Conservation (phyloP, 2,329 filamentous ascomycete genomes). For the Ceratocystis variospora region DNA sequence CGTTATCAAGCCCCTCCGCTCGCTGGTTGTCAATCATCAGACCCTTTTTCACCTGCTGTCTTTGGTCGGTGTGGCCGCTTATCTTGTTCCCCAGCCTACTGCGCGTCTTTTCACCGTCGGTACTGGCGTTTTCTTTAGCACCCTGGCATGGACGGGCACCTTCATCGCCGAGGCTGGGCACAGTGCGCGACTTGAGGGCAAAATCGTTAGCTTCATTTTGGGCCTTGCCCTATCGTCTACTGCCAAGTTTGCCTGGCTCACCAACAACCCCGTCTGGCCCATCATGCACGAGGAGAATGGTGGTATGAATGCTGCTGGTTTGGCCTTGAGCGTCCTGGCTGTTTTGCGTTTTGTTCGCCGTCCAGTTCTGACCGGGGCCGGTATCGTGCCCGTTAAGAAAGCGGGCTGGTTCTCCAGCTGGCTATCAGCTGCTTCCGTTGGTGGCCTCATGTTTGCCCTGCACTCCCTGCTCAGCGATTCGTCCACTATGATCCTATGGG, state of each 20-base stretch:
- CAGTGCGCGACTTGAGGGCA: constrained; percentile 62
- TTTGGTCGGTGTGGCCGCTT: constrained; percentile 65
- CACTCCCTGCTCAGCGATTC: constrained; percentile 92
- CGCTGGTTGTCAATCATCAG: constrained; percentile 52
- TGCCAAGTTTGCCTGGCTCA: constrained; percentile 83
- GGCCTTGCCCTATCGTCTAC: constrained; percentile 76
- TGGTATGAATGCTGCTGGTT: constrained; percentile 77
- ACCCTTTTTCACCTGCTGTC: constrained; percentile 63
- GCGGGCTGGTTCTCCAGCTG: constrained; percentile 38
- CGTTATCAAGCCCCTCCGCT: constrained; percentile 53
- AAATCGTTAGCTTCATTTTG: constrained; percentile 64
- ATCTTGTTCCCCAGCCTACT: constrained; percentile 57
- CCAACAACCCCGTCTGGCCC: constrained; percentile 95
- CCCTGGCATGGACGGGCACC: constrained; percentile 70
- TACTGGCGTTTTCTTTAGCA: constrained; percentile 67
- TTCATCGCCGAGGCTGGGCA: constrained; percentile 67
- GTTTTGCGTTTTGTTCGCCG: constrained; percentile 61
- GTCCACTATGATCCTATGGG: constrained; percentile 98
- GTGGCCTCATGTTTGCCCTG: constrained; percentile 72
- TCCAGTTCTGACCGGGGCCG: constrained; percentile 35
- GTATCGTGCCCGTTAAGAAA: constrained; percentile 27
- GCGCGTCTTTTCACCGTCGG: constrained; percentile 67
- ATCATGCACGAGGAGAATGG: constrained; percentile 82
- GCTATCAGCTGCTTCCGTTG: constrained; percentile 66
- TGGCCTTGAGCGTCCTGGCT: constrained; percentile 62